Evolutionary conservation across 305 asterid species (phyloP).

Genomic region (Lippia alba): DNA sequence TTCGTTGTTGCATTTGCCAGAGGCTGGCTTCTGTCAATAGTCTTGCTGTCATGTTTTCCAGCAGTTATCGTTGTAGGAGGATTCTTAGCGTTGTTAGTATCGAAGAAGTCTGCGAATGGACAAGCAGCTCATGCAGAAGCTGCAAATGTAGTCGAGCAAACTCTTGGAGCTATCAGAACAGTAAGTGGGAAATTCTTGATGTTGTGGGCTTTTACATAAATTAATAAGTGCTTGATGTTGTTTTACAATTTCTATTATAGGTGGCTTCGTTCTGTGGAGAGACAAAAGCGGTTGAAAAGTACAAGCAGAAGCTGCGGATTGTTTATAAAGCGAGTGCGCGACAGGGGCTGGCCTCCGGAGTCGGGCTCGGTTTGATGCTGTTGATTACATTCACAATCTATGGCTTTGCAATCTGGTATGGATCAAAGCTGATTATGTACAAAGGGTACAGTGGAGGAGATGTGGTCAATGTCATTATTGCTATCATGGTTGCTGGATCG

Average conservation of each 20-base stretch:
- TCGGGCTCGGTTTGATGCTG: slow-evolving; percentile 51
- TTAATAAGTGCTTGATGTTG: too few relatives aligned
- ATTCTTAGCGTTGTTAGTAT: slow-evolving; percentile 32
- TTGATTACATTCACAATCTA: slow-evolving; percentile 41
- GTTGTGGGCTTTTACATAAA: too few relatives aligned
- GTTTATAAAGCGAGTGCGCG: slow-evolving; percentile 45
- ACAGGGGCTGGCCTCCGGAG: slow-evolving; percentile 58
- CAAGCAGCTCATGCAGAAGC: slow-evolving; percentile 72
- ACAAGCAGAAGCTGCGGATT: slow-evolving; percentile 42
- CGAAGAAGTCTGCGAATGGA: slow-evolving; percentile 49
- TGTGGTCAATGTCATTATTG: slow-evolving; percentile 51
- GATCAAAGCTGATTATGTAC: slow-evolving; percentile 48
- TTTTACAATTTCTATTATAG: slow-evolving; percentile 21
- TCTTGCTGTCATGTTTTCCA: slow-evolving; percentile 44
- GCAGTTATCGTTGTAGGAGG: slow-evolving; percentile 30
- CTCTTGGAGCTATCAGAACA: slow-evolving; percentile 65
- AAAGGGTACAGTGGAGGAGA: slow-evolving; percentile 54
- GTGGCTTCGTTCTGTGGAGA: slow-evolving; percentile 74
- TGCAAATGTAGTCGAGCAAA: slow-evolving; percentile 62
- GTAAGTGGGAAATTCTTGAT: slow-evolving; percentile 33
- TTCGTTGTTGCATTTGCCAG: slow-evolving; percentile 43
- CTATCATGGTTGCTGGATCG: slow-evolving; percentile 66
- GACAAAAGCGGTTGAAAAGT: slow-evolving; percentile 45
- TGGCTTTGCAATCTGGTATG: slow-evolving; percentile 62
- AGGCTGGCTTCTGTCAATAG: slow-evolving; percentile 50